phyloP scores from a whole-genome alignment of 495 filamentous ascomycete species.

The Podospora australis region DNA sequence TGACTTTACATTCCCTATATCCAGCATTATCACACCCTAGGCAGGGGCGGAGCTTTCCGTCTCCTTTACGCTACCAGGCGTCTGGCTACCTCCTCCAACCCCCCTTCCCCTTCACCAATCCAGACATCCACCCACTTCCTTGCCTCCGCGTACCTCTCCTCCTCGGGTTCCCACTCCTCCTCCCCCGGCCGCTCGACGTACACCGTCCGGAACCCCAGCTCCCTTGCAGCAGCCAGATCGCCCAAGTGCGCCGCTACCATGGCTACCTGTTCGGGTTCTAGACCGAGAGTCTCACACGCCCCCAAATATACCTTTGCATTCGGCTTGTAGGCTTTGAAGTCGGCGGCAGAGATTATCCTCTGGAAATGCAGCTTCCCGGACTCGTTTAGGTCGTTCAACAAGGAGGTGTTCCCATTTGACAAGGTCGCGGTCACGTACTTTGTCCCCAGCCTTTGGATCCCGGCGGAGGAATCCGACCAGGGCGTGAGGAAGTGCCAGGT shows the following conservation, averaged over 20 bases:
- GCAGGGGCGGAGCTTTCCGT: too few relatives aligned
- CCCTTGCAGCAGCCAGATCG: conserved; percentile 62
- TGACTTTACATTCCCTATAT: too few relatives aligned
- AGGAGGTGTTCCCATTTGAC: conserved; percentile 64
- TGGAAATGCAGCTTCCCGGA: conserved; percentile 55
- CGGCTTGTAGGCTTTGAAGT: conserved; percentile 76
- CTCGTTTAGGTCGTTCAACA: conserved; percentile 57
- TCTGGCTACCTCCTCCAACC: conserved; percentile 49
- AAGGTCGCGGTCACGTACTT: conserved; percentile 57
- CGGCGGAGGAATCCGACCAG: conserved; percentile 58
- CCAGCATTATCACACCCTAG: too few relatives aligned
- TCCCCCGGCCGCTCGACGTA: conserved; percentile 67
- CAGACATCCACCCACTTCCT: conserved; percentile 61
- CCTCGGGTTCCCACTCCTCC: conserved; percentile 51
- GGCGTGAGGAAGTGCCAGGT: conserved; percentile 66
- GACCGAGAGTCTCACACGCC: conserved; percentile 51
- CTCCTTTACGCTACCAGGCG: conserved; percentile 36
- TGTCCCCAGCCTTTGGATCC: conserved; percentile 49
- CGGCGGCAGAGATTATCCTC: conserved; percentile 55
- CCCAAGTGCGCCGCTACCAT: conserved; percentile 73
- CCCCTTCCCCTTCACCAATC: conserved; percentile 44
- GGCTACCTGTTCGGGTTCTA: conserved; percentile 55
- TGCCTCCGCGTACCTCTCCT: conserved; percentile 44
- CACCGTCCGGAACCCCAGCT: conserved; percentile 58
- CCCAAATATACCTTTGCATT: conserved; percentile 60